Evolutionary conservation across 345 rosid genomes (phyloP).

Genomic region (Conringia planisiliqua): DNA sequence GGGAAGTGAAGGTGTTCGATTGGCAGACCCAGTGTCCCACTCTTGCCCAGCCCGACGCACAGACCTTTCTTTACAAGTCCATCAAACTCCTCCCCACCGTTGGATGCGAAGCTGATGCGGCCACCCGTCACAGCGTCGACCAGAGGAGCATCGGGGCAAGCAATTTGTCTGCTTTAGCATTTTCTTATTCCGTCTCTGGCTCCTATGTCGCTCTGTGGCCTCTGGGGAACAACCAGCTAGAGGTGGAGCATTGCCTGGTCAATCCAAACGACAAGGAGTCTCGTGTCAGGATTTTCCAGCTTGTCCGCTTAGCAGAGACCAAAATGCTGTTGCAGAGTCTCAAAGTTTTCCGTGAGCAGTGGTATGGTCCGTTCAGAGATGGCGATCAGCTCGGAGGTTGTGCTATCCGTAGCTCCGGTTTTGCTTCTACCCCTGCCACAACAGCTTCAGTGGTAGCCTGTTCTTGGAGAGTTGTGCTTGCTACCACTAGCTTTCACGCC

Average conservation of each 20-base stretch:
- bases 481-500: slow-evolving; percentile 43
- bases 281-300: slow-evolving; percentile 71
- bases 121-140: slow-evolving; percentile 62
- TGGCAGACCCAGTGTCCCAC: slow-evolving; percentile 99
- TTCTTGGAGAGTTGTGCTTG: slow-evolving; percentile 51
- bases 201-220: slow-evolving; percentile 78
- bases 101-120: slow-evolving; percentile 98
- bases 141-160: slow-evolving; percentile 33
- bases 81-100: slow-evolving; percentile 93
- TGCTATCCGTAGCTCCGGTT: slow-evolving; percentile 70
- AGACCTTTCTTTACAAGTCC: slow-evolving; percentile 46
- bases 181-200: slow-evolving; percentile 72
- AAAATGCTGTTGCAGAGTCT: slow-evolving; percentile 43
- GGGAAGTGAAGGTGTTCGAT: slow-evolving; percentile 92
- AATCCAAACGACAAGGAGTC: slow-evolving; percentile 76
- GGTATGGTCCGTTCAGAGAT: slow-evolving; percentile 87
- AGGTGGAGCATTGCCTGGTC: slow-evolving; percentile 80
- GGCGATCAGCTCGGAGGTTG: slow-evolving; percentile 92
- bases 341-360: slow-evolving; percentile 69
- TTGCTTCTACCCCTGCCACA: slow-evolving; percentile 68
- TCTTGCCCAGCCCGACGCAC: slow-evolving; percentile 51
- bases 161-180: slow-evolving; percentile 37
- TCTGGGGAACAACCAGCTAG: slow-evolving; percentile 38
- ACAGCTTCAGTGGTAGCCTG: slow-evolving; percentile 56
- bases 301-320: slow-evolving; percentile 36